Conservation (phyloP, 2,329 filamentous ascomycete genomes). For the Hypoxylon sp. region DNA sequence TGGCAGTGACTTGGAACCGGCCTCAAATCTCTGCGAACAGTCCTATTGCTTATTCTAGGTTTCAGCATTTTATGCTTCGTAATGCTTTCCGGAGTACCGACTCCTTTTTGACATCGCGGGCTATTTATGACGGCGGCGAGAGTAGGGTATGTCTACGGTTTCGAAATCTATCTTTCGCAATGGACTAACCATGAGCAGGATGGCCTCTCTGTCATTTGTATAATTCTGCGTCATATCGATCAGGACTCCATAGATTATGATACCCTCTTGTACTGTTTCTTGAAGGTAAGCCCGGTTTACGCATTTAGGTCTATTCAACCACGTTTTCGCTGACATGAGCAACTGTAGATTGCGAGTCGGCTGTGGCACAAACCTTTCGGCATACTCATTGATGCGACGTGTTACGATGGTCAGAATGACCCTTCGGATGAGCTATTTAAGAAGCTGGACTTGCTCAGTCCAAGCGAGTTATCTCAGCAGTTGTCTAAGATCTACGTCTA, state of each 20-base stretch:
- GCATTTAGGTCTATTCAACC: neutral
- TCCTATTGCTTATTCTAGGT: conserved; percentile 71
- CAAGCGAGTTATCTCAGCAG: conserved; percentile 66
- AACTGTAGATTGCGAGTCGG: conserved; percentile 68
- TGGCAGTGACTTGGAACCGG: conserved; percentile 75
- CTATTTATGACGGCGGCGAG: conserved; percentile 75
- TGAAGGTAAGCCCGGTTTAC: conserved; percentile 59
- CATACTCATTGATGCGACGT: conserved; percentile 73
- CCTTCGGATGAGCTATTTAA: conserved; percentile 71
- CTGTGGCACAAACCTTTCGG: conserved; percentile 76
- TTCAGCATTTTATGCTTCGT: conserved; percentile 76
- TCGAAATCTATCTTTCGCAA: too few relatives aligned
- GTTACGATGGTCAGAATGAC: conserved; percentile 73
- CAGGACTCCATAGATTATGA: conserved; percentile 71
- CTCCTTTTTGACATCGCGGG: conserved; percentile 69
- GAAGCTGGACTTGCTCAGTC: conserved; percentile 69
- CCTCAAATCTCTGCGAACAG: conserved; percentile 70
- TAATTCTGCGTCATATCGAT: conserved; percentile 74
- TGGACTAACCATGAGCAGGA: conserved; percentile 56
- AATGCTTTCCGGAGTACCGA: conserved; percentile 73
- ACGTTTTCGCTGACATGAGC: conserved; percentile 25
- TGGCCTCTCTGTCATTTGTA: conserved; percentile 72
- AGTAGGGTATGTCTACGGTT: conserved; percentile 62
- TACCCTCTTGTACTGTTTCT: conserved; percentile 71
- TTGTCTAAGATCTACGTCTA: conserved; percentile 72